A percentile compares a stretch with the other conserved stretches of the same genome.
Conservation (phyloP, 768 basidiomycete species). For the Psilocybe subaeruginosa region DNA sequence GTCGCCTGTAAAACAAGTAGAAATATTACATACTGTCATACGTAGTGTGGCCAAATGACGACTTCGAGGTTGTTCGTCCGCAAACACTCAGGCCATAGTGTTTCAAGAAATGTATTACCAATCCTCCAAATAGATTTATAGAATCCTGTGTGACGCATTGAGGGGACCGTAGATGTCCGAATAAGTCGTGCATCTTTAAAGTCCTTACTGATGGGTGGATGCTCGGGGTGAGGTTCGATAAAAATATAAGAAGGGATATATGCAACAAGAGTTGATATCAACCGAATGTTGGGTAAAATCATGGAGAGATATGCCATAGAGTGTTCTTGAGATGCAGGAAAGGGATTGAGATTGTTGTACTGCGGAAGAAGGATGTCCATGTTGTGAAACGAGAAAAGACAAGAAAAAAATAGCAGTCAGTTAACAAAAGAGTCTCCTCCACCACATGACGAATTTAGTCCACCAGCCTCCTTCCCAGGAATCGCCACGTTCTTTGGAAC, state of each 20-base stretch:
- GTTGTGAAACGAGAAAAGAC: conserved; percentile 15
- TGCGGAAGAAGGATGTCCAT: conserved; percentile 14
- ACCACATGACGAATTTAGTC: conserved; percentile 80
- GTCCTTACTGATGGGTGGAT: conserved; percentile 3
- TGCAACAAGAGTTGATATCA: conserved; percentile 17
- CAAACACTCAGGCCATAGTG: not conserved
- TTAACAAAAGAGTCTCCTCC: conserved; percentile 73
- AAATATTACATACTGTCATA: not conserved
- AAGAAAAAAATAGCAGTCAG: conserved; percentile 14
- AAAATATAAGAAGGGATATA: conserved; percentile 15
- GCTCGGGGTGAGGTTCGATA: not conserved
- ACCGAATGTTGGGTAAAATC: conserved; percentile 17
- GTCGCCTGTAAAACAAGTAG: not conserved
- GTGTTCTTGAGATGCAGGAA: conserved; percentile 13
- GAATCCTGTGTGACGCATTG: conserved; percentile 8
- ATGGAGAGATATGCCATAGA: conserved; percentile 18
- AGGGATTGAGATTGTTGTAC: conserved; percentile 11
- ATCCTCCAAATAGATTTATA: not conserved
- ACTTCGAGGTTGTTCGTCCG: not conserved
- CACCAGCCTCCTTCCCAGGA: conserved; percentile 83
- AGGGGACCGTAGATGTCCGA: not conserved
- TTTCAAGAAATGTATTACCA: conserved; percentile 12
- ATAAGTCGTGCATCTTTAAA: not conserved
- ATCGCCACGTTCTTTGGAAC: conserved; percentile 56
- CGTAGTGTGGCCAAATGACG: not conserved